Conservation (phyloP, 306 rosid genomes). For the Canavalia gladiata region DNA sequence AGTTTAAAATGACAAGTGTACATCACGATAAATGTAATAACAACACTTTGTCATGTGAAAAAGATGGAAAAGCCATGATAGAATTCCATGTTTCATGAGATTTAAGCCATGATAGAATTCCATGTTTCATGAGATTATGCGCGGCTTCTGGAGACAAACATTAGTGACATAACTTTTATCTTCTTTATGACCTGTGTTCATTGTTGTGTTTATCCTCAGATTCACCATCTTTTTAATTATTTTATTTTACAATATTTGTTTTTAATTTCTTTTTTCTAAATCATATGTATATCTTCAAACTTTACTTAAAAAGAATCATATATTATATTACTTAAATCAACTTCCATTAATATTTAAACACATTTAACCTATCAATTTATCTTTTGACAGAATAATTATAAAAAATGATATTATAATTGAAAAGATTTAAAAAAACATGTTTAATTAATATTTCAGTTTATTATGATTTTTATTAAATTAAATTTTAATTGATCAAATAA, state of each 20-base stretch:
- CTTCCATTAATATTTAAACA: too few relatives aligned
- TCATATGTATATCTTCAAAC: too few relatives aligned
- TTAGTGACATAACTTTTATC: background rate
- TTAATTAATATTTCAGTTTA: too few relatives aligned
- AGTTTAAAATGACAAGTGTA: background rate
- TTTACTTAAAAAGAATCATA: too few relatives aligned
- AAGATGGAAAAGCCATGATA: background rate
- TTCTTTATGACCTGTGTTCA: background rate
- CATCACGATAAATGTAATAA: background rate
- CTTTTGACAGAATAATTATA: background rate
- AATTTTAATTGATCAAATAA: too few relatives aligned
- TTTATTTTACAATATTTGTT: too few relatives aligned
- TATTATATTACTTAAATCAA: too few relatives aligned
- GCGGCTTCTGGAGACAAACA: background rate
- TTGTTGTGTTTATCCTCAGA: conserved; percentile 37
- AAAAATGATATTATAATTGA: too few relatives aligned
- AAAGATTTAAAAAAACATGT: too few relatives aligned
- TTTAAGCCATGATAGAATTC: conserved; percentile 13
- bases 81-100: conserved; percentile 24
- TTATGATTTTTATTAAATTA: too few relatives aligned
- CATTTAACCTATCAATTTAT: too few relatives aligned
- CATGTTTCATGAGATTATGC: conserved; percentile 6
- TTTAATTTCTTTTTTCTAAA: too few relatives aligned
- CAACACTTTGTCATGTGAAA: background rate
- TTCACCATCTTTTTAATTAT: conserved; percentile 1